A percentile compares a stretch with the other conserved stretches of the same genome.
These are phyloP conservation scores for Hyaloscypha hepaticicola DNA, from an alignment of 495 filamentous ascomycete species.

Conservation along the genomic window DNA sequence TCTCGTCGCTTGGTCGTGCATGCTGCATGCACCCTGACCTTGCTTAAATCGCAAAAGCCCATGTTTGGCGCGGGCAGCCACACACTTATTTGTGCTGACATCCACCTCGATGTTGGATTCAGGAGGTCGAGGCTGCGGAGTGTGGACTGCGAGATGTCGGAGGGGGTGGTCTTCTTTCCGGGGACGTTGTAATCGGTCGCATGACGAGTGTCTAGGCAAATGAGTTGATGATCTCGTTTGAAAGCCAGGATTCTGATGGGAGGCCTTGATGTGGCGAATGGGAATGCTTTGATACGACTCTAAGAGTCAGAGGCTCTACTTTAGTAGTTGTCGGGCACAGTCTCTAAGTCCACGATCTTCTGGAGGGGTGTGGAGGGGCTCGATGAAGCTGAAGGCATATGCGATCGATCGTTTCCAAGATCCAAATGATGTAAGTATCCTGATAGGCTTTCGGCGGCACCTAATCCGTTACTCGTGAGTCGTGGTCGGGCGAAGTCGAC, in stretches of 20 bases:
- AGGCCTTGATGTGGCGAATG: neutral
- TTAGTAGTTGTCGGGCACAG: neutral
- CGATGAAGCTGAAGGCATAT: neutral
- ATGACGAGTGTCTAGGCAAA: neutral
- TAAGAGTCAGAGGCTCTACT: constrained; percentile 6
- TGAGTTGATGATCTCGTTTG: constrained; percentile 2
- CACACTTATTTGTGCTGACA: neutral
- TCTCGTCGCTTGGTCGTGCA: neutral
- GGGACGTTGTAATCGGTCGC: neutral
- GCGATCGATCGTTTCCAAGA: neutral
- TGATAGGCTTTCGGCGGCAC: constrained; percentile 3
- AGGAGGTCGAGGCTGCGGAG: neutral
- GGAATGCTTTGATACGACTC: neutral
- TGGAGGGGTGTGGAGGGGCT: neutral
- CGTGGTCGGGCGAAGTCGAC: neutral
- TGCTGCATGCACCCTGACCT: neutral
- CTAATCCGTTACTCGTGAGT: neutral
- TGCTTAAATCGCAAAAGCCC: neutral
- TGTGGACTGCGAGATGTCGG: neutral
- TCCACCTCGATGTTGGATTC: constrained; percentile 1
- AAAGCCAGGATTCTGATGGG: neutral
- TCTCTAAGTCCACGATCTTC: neutral
- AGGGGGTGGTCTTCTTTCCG: neutral
- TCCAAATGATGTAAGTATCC: neutral
- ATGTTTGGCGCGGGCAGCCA: neutral